Evolutionary conservation across 768 basidiomycete genomes (phyloP).

Genomic region (Fomitopsis serialis): DNA sequence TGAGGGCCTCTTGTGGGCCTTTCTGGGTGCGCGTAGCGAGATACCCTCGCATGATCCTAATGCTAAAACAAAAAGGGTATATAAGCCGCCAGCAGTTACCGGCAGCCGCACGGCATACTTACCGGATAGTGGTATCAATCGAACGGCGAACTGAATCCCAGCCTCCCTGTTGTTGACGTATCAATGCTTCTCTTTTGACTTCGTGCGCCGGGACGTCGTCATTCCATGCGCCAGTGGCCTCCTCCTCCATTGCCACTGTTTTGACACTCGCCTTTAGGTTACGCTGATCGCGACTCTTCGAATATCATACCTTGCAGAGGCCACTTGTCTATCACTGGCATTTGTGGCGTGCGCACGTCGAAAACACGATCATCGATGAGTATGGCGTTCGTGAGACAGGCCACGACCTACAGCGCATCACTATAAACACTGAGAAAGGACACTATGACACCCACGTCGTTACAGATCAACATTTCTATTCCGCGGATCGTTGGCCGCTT

Average conservation of each 20-base stretch:
- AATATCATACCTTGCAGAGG: background rate
- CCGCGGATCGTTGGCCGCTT: too few species aligned
- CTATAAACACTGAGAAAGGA: too few species aligned
- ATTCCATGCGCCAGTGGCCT: conserved; percentile 17
- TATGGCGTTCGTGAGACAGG: background rate
- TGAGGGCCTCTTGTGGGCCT: conserved; percentile 18
- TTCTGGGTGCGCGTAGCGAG: conserved; percentile 17
- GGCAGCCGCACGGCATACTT: too few species aligned
- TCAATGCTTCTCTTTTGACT: conserved; percentile 19
- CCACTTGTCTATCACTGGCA: too few species aligned
- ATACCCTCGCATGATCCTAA: conserved; percentile 36
- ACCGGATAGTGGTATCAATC: conserved; percentile 34
- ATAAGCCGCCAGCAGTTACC: conserved; percentile 3
- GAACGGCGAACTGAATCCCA: conserved; percentile 29
- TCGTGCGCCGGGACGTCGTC: conserved; percentile 11
- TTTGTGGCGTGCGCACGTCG: too few species aligned
- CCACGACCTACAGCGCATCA: background rate
- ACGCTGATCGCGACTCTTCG: background rate
- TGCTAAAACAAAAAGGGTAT: conserved; percentile 18
- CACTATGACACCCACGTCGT: background rate
- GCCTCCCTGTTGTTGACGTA: conserved; percentile 16
- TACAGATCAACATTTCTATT: too few species aligned
- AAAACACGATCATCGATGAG: background rate
- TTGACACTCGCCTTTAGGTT: background rate
- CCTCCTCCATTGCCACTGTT: conserved; percentile 8